Percentiles rank a stretch among this genome's conserved stretches.
These are phyloP conservation scores for Ophiostoma perfectum DNA, from an alignment of 2,329 filamentous ascomycete genomes.

Conservation along the genomic window DNA sequence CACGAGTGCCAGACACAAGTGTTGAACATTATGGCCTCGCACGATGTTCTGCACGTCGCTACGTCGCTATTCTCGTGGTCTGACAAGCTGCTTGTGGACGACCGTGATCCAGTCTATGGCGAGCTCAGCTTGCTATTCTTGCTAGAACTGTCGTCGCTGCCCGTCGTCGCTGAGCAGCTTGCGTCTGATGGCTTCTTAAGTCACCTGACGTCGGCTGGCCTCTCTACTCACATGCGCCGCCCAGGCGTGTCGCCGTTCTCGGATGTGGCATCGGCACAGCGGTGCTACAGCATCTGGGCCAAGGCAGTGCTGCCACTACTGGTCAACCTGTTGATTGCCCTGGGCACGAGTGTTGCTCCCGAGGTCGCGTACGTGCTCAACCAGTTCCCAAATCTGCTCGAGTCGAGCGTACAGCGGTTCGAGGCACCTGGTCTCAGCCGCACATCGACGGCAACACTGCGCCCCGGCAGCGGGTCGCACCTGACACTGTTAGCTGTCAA, in stretches of 20 bases:
- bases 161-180: conserved; percentile 78
- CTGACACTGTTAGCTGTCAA: conserved; percentile 68
- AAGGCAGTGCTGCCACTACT: conserved; percentile 82
- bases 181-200: conserved; percentile 80
- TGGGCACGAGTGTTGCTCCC: conserved; percentile 73
- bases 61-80: conserved; percentile 91
- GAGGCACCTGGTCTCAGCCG: conserved; percentile 54
- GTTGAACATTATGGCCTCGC: conserved; percentile 61
- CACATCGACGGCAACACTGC: conserved; percentile 28
- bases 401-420: conserved; percentile 65
- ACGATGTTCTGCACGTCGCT: conserved; percentile 73
- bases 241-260: conserved; percentile 72
- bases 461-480: conserved; percentile 37
- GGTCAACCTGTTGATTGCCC: conserved; percentile 76
- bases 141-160: conserved; percentile 77
- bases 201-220: conserved; percentile 70
- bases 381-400: conserved; percentile 75
- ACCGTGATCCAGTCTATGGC: conserved; percentile 76
- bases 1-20: conserved; percentile 66
- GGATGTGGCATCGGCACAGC: conserved; percentile 57
- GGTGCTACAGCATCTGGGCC: conserved; percentile 85
- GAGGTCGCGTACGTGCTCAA: conserved; percentile 86
- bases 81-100: conserved; percentile 67
- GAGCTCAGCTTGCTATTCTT: conserved; percentile 87
- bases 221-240: conserved; percentile 71